Conservation (phyloP, 1,284 basidiomycete genomes). For the Moesziomyces antarcticus region DNA sequence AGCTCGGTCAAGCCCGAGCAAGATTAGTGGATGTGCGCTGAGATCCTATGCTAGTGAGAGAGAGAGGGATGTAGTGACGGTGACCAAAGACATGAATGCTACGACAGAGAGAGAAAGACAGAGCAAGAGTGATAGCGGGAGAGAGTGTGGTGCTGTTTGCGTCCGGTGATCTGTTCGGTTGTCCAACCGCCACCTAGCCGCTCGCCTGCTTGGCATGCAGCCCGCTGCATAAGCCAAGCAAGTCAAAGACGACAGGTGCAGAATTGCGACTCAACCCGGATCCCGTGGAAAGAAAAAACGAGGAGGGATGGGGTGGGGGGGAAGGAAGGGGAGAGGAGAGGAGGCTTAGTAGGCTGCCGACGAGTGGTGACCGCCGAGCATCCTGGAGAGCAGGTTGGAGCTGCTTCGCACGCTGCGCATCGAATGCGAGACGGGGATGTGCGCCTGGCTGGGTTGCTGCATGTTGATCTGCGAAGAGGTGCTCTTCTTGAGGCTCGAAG, state of each 20-base stretch:
- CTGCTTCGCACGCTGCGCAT: slow-evolving; percentile 58
- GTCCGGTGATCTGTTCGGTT: slow-evolving; percentile 41
- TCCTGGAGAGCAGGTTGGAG: slow-evolving; percentile 56
- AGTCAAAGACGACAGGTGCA: slow-evolving; percentile 6
- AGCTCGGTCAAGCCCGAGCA: neutral
- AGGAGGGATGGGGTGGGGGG: slow-evolving; percentile 5
- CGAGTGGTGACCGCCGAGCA: slow-evolving; percentile 54
- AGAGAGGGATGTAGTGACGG: slow-evolving; percentile 11
- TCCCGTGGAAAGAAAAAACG: slow-evolving; percentile 32
- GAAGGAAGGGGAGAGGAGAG: slow-evolving; percentile 1
- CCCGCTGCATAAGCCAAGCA: slow-evolving; percentile 14
- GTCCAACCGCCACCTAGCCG: slow-evolving; percentile 16
- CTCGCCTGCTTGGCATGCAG: neutral
- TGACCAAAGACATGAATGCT: slow-evolving; percentile 31
- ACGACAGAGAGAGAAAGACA: slow-evolving; percentile 20
- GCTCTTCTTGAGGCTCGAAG: slow-evolving; percentile 58
- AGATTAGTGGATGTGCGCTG: slow-evolving; percentile 1
- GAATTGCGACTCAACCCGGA: slow-evolving; percentile 34
- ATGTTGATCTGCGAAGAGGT: slow-evolving; percentile 46
- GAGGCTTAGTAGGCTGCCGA: slow-evolving; percentile 35
- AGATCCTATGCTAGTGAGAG: slow-evolving; percentile 18
- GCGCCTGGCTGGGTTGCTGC: slow-evolving; percentile 51
- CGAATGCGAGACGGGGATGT: slow-evolving; percentile 34
- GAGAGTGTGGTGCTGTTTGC: slow-evolving; percentile 4
- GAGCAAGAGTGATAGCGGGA: slow-evolving; percentile 8